A percentile compares a stretch with the other conserved stretches of the same genome.
phyloP scores from a whole-genome alignment of 768 basidiomycete species.

The Russula ochroleuca region DNA sequence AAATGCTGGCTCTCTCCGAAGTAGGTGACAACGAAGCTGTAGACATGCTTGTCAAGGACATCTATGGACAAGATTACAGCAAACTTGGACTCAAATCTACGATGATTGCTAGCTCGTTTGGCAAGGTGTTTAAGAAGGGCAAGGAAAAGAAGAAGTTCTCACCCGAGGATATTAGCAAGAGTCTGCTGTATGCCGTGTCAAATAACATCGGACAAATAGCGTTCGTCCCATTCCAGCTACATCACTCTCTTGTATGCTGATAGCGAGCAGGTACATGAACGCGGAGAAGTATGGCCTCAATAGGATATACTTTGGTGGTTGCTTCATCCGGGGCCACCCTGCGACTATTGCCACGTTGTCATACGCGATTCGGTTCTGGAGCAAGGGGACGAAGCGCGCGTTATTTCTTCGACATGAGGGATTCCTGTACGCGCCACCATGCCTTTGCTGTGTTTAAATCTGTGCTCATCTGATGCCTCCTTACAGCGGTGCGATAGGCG shows the following conservation, averaged over 20 bases:
- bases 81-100: conserved; percentile 95
- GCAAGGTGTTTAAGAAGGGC: conserved; percentile 94
- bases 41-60: conserved; percentile 99
- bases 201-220: conserved; percentile 99
- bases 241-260: conserved; percentile 15
- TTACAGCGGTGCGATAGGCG: conserved; percentile 83
- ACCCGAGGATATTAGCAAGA: conserved; percentile 91
- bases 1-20: conserved; percentile 95
- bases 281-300: conserved; percentile 97
- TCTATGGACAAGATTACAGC: conserved; percentile 96
- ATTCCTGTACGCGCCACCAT: conserved; percentile 67
- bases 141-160: conserved; percentile 73
- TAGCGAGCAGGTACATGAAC: conserved; percentile 87
- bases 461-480: conserved; percentile 19
- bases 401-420: conserved; percentile 97
- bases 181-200: conserved; percentile 91
- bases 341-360: conserved; percentile 96
- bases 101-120: conserved; percentile 97
- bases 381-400: conserved; percentile 93
- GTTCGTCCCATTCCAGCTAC: conserved; percentile 51
- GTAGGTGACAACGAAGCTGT: conserved; percentile 88
- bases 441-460: conserved; percentile 13
- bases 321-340: conserved; percentile 97
- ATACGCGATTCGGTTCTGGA: conserved; percentile 99
- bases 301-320: conserved; percentile 98